Base-by-base conservation (phyloP, 805 yeast species). In the Peterozyma xylosa region DNA sequence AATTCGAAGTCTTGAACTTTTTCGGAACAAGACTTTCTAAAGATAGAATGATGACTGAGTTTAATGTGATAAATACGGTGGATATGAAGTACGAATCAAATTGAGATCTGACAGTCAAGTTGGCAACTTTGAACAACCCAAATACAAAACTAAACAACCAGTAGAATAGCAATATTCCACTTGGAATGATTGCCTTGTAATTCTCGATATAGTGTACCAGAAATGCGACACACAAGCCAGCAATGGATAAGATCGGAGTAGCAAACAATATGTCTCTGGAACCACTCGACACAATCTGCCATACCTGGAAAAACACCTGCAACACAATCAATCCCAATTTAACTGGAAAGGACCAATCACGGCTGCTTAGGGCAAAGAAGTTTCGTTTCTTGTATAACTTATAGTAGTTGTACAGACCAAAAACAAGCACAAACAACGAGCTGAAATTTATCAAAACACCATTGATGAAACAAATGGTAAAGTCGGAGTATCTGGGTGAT, bases 81-180 rank as follows among this genome's bases (percentile, higher is more conserved):
- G 67, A 42, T 2, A 55, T 46, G 9, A 60, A 57, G 35, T 55
- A 50, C 9, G 43, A 45, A 9, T 55, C 43, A 45, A 51, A 43
- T 3, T 52, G 51, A 3, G 53, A 46, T 57, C 82, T 64, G 39
- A 76, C 58, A 29, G 53, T 45, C 39, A 65, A 53, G 49, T 73
- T 71, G 35, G 63, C 52, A 5, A 76, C 52, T 49, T 75, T 74
- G 34, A 76, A 63, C 10, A 66, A 45, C 17, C 75, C 74, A 33
- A 78, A 66, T 5, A 82, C 43, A 1, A 73, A 52, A 35, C 73
- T 68, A 45, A 80, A 68, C 2, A 64, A 62, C 78, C 78, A 74
- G 49, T 58, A 73, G 15, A 68, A 48, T 9, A 71, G 52, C 18
- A 70, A 48, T 0, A 71, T 58, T 2, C 68, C 71, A 29, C 58